These are phyloP conservation scores for Coemansia sp. DNA, from an alignment of 192 early-diverging fungal genomes.

Conservation along the genomic window DNA sequence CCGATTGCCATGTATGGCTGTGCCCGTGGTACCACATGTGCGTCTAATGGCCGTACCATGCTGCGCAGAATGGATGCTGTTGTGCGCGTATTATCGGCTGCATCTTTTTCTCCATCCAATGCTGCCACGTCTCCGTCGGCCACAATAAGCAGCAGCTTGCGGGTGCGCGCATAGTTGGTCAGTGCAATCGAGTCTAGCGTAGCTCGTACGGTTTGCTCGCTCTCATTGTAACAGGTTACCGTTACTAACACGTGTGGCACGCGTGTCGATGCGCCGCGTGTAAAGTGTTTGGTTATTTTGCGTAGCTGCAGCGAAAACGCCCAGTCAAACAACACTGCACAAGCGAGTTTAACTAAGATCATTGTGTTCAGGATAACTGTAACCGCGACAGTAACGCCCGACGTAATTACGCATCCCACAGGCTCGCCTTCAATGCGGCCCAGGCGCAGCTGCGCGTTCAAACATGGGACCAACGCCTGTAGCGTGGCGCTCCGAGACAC, in stretches of 20 bases:
- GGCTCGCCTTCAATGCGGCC: conserved; percentile 75
- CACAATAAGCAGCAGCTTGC: conserved; percentile 82
- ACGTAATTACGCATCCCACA: conserved; percentile 68
- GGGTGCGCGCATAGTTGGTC: conserved; percentile 78
- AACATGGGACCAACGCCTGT: conserved; percentile 57
- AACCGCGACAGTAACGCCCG: conserved; percentile 58
- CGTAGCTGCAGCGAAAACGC: conserved; percentile 61
- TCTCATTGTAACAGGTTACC: conserved; percentile 91
- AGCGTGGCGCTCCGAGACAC: conserved; percentile 60
- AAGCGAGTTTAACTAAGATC: conserved; percentile 63
- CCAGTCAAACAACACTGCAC: conserved; percentile 78
- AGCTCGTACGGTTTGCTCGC: conserved; percentile 67
- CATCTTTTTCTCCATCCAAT: background rate
- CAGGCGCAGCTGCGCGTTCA: conserved; percentile 65
- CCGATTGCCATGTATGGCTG: conserved; percentile 73
- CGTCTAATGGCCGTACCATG: conserved; percentile 56
- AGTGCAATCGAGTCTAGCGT: conserved; percentile 87
- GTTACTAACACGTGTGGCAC: conserved; percentile 59
- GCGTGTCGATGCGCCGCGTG: conserved; percentile 7
- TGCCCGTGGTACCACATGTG: conserved; percentile 1
- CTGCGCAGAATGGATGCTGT: conserved; percentile 75
- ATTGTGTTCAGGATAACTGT: conserved; percentile 63
- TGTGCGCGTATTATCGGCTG: conserved; percentile 29
- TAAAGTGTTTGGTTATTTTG: conserved; percentile 41
- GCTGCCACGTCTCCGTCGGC: conserved; percentile 67